Evolutionary conservation across 2,329 filamentous ascomycete species (phyloP).

Genomic region (Teratosphaeria nubilosa): DNA sequence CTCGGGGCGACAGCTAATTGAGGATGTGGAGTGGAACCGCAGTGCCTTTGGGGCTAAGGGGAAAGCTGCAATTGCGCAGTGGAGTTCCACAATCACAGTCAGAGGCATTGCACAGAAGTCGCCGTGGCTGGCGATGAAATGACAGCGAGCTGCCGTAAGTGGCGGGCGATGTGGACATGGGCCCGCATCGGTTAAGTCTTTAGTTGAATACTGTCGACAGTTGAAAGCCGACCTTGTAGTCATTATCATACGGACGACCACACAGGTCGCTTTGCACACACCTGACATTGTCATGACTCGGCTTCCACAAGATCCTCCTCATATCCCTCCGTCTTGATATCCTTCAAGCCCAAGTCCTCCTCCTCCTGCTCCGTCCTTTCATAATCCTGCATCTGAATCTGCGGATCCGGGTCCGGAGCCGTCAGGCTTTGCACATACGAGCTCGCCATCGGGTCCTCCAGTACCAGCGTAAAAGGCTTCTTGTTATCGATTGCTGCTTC

Average conservation of each 20-base stretch:
- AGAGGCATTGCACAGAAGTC: background rate
- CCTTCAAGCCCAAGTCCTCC: conserved; percentile 78
- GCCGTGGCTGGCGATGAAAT: background rate
- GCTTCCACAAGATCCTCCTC: conserved; percentile 31
- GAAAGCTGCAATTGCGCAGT: background rate
- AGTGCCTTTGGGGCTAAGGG: background rate
- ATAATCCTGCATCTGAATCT: conserved; percentile 75
- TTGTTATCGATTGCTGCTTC: conserved; percentile 70
- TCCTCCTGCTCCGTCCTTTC: conserved; percentile 83
- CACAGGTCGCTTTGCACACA: background rate
- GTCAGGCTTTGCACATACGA: conserved; percentile 87
- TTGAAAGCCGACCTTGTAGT: background rate
- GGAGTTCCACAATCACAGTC: background rate
- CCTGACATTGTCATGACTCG: background rate
- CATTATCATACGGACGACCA: background rate
- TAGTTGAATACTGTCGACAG: background rate
- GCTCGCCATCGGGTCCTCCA: conserved; percentile 80
- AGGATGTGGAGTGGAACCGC: background rate
- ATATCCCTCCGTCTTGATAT: conserved; percentile 91
- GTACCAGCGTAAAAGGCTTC: conserved; percentile 67
- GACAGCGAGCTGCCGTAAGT: background rate
- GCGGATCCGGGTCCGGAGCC: conserved; percentile 70
- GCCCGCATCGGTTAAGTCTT: background rate
- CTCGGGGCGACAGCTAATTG: too few relatives aligned
- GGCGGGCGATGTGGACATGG: background rate